phyloP scores from a whole-genome alignment of 2,329 filamentous ascomycete genomes.

The Metarhizium brunneum region DNA sequence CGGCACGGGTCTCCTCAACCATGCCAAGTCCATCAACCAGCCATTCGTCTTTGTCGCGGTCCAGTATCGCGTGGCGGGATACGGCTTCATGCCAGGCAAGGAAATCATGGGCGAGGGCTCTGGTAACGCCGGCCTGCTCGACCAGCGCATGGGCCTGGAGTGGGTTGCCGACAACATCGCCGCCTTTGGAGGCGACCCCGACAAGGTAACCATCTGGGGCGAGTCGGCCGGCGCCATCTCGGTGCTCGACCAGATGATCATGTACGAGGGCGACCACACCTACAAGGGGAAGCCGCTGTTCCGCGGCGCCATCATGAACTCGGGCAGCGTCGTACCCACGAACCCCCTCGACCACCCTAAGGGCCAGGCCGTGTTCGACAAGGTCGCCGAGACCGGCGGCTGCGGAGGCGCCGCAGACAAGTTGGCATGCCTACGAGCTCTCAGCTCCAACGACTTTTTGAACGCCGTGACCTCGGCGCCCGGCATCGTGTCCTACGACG shows the following conservation, averaged over 20 bases:
- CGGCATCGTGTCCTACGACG: conserved; percentile 43
- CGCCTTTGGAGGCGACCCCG: conserved; percentile 68
- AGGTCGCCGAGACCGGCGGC: conserved; percentile 49
- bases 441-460: conserved; percentile 15
- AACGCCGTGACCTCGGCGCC: conserved; percentile 48
- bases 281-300: conserved; percentile 50
- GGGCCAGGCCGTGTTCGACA: conserved; percentile 55
- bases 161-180: conserved; percentile 74
- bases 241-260: conserved; percentile 62
- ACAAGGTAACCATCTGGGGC: conserved; percentile 74
- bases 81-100: conserved; percentile 63
- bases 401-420: conserved; percentile 50
- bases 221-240: conserved; percentile 65
- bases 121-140: conserved; percentile 35
- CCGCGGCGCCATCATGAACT: conserved; percentile 71
- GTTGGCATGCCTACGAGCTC: conserved; percentile 54
- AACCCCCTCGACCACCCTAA: conserved; percentile 57
- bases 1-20: not conserved
- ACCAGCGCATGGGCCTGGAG: conserved; percentile 62
- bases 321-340: conserved; percentile 52
- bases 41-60: conserved; percentile 67
- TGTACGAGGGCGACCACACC: not conserved
- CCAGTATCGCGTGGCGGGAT: conserved; percentile 68
- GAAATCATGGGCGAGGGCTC: conserved; percentile 43
- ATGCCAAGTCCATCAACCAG: conserved; percentile 5